phyloP scores from a whole-genome alignment of 257 asterid genomes.

The Craterostigma plantagineum region DNA sequence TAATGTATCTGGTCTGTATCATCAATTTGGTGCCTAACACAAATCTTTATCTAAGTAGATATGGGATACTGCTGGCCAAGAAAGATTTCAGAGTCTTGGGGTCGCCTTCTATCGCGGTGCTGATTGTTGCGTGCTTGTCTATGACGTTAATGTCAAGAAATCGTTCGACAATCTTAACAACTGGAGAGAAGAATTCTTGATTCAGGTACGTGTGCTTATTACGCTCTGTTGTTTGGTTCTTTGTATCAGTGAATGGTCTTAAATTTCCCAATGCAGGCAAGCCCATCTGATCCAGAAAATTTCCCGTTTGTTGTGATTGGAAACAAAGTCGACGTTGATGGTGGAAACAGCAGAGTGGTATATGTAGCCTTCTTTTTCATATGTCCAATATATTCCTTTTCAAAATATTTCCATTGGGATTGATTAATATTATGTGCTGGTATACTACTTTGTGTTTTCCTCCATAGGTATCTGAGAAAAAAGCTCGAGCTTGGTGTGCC shows the following conservation, averaged over 20 bases:
- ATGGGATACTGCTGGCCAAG: constrained; percentile 99
- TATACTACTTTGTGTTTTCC: no score
- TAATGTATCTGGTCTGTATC: no score
- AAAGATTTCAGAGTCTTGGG: constrained; percentile 98
- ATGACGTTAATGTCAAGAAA: constrained; percentile 85
- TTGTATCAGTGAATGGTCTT: constrained; percentile 1
- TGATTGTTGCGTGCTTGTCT: constrained; percentile 96
- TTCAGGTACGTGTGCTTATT: constrained; percentile 52
- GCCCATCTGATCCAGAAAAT: constrained; percentile 94
- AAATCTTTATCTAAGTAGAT: constrained; percentile 34
- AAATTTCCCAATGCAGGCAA: constrained; percentile 50
- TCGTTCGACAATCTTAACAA: constrained; percentile 87
- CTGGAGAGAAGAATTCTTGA: constrained; percentile 96
- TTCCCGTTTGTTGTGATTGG: constrained; percentile 97
- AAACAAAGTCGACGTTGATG: constrained; percentile 89
- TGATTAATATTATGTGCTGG: no score
- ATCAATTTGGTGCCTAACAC: neutral
- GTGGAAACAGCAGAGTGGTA: constrained; percentile 96
- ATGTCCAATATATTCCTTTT: neutral
- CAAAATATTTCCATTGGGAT: no score
- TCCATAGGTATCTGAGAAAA: constrained; percentile 74
- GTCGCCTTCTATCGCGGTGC: constrained; percentile 99
- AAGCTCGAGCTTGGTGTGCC: constrained; percentile 99
- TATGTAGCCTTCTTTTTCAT: neutral
- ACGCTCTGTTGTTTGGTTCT: no score